A percentile compares a stretch with the other conserved stretches of the same genome.
phyloP scores from a whole-genome alignment of 2,329 filamentous ascomycete genomes.

The Endothia cerciana region DNA sequence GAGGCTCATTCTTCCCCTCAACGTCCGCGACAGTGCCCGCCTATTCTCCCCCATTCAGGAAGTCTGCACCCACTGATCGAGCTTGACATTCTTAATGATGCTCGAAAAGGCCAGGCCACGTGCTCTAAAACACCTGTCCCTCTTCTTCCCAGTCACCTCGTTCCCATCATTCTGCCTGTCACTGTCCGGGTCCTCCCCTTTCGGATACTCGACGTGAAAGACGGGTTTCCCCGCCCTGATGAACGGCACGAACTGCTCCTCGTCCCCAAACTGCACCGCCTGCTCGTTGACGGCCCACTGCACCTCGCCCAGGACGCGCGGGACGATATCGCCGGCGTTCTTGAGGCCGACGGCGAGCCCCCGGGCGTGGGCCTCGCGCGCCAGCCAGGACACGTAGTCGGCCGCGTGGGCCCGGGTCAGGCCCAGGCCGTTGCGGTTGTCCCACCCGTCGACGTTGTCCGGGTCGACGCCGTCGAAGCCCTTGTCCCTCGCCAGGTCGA shows the following conservation, averaged over 20 bases:
- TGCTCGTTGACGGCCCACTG: slow-evolving; percentile 64
- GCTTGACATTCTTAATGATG: slow-evolving; percentile 27
- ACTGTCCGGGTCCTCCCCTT: slow-evolving; percentile 37
- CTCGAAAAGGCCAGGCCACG: slow-evolving; percentile 30
- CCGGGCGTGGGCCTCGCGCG: slow-evolving; percentile 46
- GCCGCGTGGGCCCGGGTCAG: slow-evolving; percentile 53
- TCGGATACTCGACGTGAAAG: slow-evolving; percentile 65
- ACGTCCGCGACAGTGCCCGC: not conserved
- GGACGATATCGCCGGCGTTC: slow-evolving; percentile 57
- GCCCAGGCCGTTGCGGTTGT: slow-evolving; percentile 56
- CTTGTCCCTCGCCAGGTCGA: slow-evolving; percentile 54
- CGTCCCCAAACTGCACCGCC: slow-evolving; percentile 58
- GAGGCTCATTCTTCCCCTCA: no score
- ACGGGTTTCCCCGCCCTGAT: slow-evolving; percentile 58
- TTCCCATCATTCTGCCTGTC: slow-evolving; percentile 36
- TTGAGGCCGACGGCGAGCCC: slow-evolving; percentile 59
- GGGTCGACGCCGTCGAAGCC: slow-evolving; percentile 63
- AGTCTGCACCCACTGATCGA: slow-evolving; percentile 28
- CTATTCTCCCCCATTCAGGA: slow-evolving; percentile 1
- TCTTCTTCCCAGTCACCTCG: slow-evolving; percentile 43
- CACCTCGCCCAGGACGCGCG: slow-evolving; percentile 40
- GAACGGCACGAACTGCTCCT: slow-evolving; percentile 52
- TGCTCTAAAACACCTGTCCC: slow-evolving; percentile 31
- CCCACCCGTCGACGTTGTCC: slow-evolving; percentile 61
- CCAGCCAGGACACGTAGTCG: slow-evolving; percentile 55